Base-by-base conservation (phyloP, 768 basidiomycete species). In the Mrakia blollopis region DNA sequence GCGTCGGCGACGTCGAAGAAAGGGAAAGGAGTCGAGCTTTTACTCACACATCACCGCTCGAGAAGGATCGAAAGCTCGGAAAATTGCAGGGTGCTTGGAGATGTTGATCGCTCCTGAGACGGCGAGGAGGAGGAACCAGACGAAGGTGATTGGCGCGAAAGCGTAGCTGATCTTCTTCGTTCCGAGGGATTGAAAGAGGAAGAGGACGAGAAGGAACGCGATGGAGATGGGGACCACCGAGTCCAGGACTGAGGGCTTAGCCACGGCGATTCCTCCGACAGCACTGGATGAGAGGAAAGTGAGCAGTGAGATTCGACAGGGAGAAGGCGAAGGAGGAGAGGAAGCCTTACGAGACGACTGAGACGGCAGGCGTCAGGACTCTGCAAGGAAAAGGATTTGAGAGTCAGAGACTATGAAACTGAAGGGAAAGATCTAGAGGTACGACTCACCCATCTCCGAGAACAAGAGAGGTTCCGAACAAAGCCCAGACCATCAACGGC, bases 51-150 rank as follows among this genome's bases (percentile, higher is more conserved):
- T 82, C 32, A 91, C 82, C 0, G 89, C 89, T 11, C 89, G 85
- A 14, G 89, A 89, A 0, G 90, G 90, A 79, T 91, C 90, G 78
- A 88, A 87, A 0, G 89, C 89, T 3, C 89, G 85, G 81, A 89
- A 89, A 25, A 91, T 88, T 0, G 86, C 88, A 14, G 89, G 89
- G 79, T 83, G 85, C 23, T 80, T 80, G 14, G 85, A 86, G 70
- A 89, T 87, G 79, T 91, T 91, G 83, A 85, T 85, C 54, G 89
- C 87, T 0, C 89, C 89, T 1, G 87, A 88, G 16, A 81, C 83
- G 3, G 84, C 86, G 39, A 89, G 80, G 7, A 89, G 83, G 3
- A 86, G 78, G 72, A 90, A 85, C 89, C 90, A 90, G 8, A 88
- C 65, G 75, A 85, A 85, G 0, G 89, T 86, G 69, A 89, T 87